Evolutionary conservation across 192 early-diverging fungal species (phyloP).

Genomic region (Entophlyctis luteolus): DNA sequence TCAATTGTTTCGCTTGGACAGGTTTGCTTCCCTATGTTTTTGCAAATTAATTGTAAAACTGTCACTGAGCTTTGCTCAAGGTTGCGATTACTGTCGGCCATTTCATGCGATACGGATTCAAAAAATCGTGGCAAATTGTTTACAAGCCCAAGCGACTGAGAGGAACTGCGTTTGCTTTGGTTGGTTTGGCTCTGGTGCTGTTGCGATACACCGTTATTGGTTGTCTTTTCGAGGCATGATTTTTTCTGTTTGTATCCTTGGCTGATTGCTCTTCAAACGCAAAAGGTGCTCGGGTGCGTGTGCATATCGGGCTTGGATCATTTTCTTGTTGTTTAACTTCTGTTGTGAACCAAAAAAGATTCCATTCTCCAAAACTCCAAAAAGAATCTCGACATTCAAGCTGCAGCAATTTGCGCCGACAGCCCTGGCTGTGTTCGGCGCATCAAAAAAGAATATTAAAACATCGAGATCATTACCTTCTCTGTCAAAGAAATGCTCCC

Average conservation of each 20-base stretch:
- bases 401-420: constrained; percentile 8
- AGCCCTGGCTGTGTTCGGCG: constrained; percentile 1
- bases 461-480: constrained; percentile 23
- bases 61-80: background rate
- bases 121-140: background rate
- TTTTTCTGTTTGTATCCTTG: background rate
- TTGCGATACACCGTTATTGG: constrained; percentile 6
- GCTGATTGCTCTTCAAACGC: background rate
- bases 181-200: constrained; percentile 7
- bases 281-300: background rate
- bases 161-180: constrained; percentile 5
- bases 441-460: background rate
- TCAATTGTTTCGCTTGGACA: constrained; percentile 3
- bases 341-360: constrained; percentile 7
- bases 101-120: background rate
- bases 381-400: background rate
- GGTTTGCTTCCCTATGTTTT: background rate
- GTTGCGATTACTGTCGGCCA: background rate
- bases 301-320: constrained; percentile 17
- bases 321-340: constrained; percentile 1
- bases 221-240: constrained; percentile 1
- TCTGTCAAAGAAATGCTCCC: constrained; percentile 73
- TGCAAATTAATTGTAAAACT: background rate
- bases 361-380: background rate
- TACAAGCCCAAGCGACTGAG: constrained; percentile 16